Conservation (phyloP, 2,329 filamentous ascomycete species). For the Talaromyces sp. region DNA sequence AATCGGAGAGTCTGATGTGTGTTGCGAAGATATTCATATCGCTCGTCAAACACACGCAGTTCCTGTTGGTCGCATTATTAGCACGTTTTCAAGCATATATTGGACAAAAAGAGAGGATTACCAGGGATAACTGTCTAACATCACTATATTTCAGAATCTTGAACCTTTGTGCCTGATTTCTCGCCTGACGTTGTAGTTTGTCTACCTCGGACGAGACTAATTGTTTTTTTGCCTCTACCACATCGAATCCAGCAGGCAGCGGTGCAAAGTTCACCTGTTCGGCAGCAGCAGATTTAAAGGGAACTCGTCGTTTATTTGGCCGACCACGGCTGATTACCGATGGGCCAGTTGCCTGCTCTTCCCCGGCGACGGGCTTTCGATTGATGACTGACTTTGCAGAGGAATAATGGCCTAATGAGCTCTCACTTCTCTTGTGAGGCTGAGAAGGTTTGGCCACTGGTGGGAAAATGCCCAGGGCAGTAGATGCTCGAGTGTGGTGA, state of each 20-base stretch:
- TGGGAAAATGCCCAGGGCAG: slow-evolving; percentile 7
- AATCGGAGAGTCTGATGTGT: slow-evolving; percentile 70
- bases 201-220: slow-evolving; percentile 17
- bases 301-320: slow-evolving; percentile 10
- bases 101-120: slow-evolving; percentile 11
- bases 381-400: neutral
- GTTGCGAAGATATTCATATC: slow-evolving; percentile 70
- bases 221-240: slow-evolving; percentile 13
- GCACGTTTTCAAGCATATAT: neutral
- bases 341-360: slow-evolving; percentile 6
- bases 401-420: neutral
- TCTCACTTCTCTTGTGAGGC: slow-evolving; percentile 11
- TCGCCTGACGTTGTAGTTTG: slow-evolving; percentile 18
- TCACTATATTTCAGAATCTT: slow-evolving; percentile 21
- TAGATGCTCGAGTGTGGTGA: slow-evolving; percentile 3
- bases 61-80: slow-evolving; percentile 45
- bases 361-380: neutral
- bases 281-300: slow-evolving; percentile 3
- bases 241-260: slow-evolving; percentile 16
- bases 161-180: slow-evolving; percentile 19
- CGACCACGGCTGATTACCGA: slow-evolving; percentile 11
- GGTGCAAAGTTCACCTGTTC: slow-evolving; percentile 2
- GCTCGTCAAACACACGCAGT: slow-evolving; percentile 68
- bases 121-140: slow-evolving; percentile 20
- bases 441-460: neutral